Conservation (phyloP, 768 basidiomycete genomes). For the Leucocoprinus sp. region DNA sequence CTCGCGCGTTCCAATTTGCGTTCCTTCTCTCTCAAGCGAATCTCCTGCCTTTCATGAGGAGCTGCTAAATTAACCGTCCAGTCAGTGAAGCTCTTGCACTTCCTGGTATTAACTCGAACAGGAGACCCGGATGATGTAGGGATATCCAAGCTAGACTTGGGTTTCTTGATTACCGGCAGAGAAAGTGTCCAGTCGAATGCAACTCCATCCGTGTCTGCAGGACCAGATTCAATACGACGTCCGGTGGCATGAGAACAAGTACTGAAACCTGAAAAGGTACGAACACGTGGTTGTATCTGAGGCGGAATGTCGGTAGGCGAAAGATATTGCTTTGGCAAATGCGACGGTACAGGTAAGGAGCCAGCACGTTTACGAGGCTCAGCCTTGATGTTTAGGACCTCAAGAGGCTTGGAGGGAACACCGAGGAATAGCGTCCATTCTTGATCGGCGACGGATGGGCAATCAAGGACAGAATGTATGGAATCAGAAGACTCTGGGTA, state of each 20-base stretch:
- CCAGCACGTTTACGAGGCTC: background rate
- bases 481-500: background rate
- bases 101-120: background rate
- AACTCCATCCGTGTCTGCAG: background rate
- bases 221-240: constrained; percentile 10
- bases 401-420: constrained; percentile 4
- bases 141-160: constrained; percentile 1
- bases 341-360: constrained; percentile 1
- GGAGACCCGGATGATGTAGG: background rate
- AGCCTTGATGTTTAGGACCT: background rate
- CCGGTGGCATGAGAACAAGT: constrained; percentile 3
- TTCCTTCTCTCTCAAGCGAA: constrained; percentile 1
- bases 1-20: constrained; percentile 3
- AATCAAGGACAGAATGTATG: background rate
- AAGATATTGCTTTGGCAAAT: constrained; percentile 2
- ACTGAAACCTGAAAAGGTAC: constrained; percentile 5
- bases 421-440: constrained; percentile 10
- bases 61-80: constrained; percentile 6
- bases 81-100: constrained; percentile 7
- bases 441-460: background rate
- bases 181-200: constrained; percentile 7
- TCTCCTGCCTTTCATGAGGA: constrained; percentile 1
- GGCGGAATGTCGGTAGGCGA: constrained; percentile 6
- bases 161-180: constrained; percentile 2
- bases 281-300: background rate